A percentile compares a stretch with the other conserved stretches of the same genome.
These are phyloP conservation scores for Kazachstania psychrophila DNA, from an alignment of 805 yeast genomes.

Conservation along the genomic window DNA sequence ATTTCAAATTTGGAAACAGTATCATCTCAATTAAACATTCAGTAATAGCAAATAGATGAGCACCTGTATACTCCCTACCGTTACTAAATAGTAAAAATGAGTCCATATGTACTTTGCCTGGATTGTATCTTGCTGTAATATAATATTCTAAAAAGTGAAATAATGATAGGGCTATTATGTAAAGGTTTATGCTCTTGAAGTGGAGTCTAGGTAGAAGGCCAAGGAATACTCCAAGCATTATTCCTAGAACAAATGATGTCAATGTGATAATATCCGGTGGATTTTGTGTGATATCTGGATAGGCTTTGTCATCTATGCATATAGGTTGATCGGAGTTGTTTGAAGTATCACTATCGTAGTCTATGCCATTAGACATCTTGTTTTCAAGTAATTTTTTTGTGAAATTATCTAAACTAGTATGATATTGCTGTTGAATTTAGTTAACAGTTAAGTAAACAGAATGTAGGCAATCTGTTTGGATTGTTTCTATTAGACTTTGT, in stretches of 20 bases:
- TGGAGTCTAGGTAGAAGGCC: slow-evolving; percentile 22
- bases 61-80: slow-evolving; percentile 47
- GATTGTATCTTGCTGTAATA: slow-evolving; percentile 68
- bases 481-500: no score
- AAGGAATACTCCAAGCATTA: slow-evolving; percentile 33
- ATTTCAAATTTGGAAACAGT: slow-evolving; percentile 34
- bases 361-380: neutral
- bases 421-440: no score
- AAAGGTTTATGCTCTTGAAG: slow-evolving; percentile 36
- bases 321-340: slow-evolving; percentile 3
- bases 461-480: no score
- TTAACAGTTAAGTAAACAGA: no score
- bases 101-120: slow-evolving; percentile 54
- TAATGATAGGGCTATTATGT: slow-evolving; percentile 41
- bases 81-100: slow-evolving; percentile 56
- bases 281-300: slow-evolving; percentile 33
- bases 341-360: neutral
- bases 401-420: no score
- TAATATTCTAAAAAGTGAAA: slow-evolving; percentile 82
- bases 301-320: slow-evolving; percentile 3
- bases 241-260: slow-evolving; percentile 40
- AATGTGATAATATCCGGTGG: slow-evolving; percentile 36
- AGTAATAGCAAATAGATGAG: slow-evolving; percentile 45
- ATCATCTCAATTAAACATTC: slow-evolving; percentile 41
- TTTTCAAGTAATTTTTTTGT: no score